A percentile compares a stretch with the other conserved stretches of the same genome.
These are phyloP conservation scores for Penicillium daleae DNA, from an alignment of 495 filamentous ascomycete genomes.

Conservation along the genomic window DNA sequence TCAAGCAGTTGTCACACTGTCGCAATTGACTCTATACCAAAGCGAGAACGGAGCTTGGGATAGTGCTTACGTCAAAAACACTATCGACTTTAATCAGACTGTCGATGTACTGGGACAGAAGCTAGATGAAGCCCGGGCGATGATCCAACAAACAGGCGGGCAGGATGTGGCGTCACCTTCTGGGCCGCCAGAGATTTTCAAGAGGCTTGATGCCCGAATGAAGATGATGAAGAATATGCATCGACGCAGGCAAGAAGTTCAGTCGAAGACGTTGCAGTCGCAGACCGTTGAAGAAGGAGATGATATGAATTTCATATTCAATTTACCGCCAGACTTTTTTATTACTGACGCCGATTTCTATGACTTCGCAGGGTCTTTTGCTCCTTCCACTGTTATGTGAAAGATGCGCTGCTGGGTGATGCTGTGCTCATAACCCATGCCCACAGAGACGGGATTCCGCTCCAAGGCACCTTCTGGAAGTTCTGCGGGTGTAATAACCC, in stretches of 20 bases:
- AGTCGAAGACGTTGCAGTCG: slow-evolving; percentile 2
- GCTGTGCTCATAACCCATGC: not conserved
- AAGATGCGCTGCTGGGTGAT: not conserved
- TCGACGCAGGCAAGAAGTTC: slow-evolving; percentile 15
- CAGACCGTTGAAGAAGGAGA: not conserved
- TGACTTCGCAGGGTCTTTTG: not conserved
- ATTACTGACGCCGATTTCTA: slow-evolving; percentile 22
- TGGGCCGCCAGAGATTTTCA: slow-evolving; percentile 21
- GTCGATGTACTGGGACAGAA: slow-evolving; percentile 14
- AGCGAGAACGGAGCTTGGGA: slow-evolving; percentile 23
- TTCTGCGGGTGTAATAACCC: too few species aligned
- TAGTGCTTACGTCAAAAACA: slow-evolving; percentile 25
- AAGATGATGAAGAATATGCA: slow-evolving; percentile 25
- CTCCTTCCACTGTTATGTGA: not conserved
- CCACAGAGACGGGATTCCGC: not conserved
- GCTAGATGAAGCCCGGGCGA: slow-evolving; percentile 13
- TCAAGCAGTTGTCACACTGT: slow-evolving; percentile 34
- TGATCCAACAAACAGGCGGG: not conserved
- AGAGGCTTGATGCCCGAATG: not conserved
- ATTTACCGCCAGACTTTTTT: slow-evolving; percentile 18
- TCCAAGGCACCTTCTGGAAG: too few species aligned
- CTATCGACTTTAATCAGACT: slow-evolving; percentile 18
- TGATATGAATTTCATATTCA: slow-evolving; percentile 22
- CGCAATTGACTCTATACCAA: slow-evolving; percentile 36
- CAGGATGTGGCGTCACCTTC: not conserved